Conservation (phyloP, 768 basidiomycete species). For the Lentinula aciculospora region DNA sequence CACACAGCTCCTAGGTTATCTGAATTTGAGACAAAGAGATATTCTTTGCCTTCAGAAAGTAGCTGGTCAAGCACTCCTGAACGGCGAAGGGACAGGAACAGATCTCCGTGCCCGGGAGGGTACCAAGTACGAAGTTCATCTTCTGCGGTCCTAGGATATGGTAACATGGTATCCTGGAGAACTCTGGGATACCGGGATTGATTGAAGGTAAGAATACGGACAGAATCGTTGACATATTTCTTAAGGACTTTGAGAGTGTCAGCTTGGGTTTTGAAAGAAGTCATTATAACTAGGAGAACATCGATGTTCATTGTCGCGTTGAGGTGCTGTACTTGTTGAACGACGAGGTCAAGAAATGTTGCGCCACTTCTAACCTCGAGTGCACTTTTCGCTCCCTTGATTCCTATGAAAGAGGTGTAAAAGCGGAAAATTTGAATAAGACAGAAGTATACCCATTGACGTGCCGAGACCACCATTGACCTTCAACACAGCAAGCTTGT, state of each 20-base stretch:
- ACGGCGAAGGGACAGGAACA: conserved; percentile 89
- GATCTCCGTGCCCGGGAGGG: conserved; percentile 94
- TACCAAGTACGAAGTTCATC: conserved; percentile 90
- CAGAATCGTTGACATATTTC: conserved; percentile 92
- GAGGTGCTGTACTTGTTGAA: conserved; percentile 93
- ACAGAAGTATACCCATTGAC: conserved; percentile 57
- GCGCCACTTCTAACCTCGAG: conserved; percentile 96
- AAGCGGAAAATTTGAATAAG: conserved; percentile 5
- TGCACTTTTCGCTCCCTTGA: conserved; percentile 86
- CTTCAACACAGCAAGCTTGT: conserved; percentile 93
- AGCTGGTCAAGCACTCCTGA: conserved; percentile 89
- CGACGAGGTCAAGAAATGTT: conserved; percentile 94
- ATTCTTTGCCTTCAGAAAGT: conserved; percentile 89
- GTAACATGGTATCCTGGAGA: conserved; percentile 81
- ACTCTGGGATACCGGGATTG: conserved; percentile 95
- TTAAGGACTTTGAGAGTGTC: conserved; percentile 95
- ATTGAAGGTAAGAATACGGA: conserved; percentile 88
- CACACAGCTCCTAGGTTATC: conserved; percentile 93
- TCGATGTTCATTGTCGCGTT: conserved; percentile 80
- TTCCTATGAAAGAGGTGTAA: conserved; percentile 35
- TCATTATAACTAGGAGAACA: conserved; percentile 97
- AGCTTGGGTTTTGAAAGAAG: conserved; percentile 95
- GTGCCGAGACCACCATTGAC: conserved; percentile 92
- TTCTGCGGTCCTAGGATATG: conserved; percentile 68
- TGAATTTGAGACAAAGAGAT: conserved; percentile 95